Base-by-base conservation (phyloP, 805 yeast genomes). In the Kodamaea jinghongensis region DNA sequence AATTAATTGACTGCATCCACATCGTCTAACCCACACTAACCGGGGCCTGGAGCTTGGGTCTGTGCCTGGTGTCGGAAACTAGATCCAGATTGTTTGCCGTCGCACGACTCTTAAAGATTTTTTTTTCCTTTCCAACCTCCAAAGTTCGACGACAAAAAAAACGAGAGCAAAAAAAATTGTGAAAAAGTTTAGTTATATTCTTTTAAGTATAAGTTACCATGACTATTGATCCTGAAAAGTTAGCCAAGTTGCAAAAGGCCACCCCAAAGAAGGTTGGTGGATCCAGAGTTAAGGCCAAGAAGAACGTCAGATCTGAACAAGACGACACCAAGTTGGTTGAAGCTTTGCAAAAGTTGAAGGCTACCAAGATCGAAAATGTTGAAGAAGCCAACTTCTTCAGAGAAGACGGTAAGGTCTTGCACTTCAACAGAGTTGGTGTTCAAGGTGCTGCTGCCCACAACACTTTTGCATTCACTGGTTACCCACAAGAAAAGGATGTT, bases 301-400 rank as follows among this genome's bases (percentile, higher is more conserved):
- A 88, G 76, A 63, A 71, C 54, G 72, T 71, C 62, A 70, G 75
- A 63, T 66, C 78, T 56, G 88, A 85, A 70, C 88, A 81, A 58
- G 96, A 89, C 62, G 96, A 90, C 73, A 76, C 88, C 68, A 89
- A 90, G 73, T 78, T 91, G 67, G 89, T 87, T 73, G 86, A 82
- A 56, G 80, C 91, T 60, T 76, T 91, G 71, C 83, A 81, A 67
- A 89, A 90, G 75, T 76, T 91, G 66, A 83, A 86, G 70, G 95
- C 90, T 51, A 86, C 84, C 70, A 84, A 88, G 58, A 72, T 91
- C 56, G 89, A 85, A 53, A 88, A 86, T 60, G 83, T 91, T 59
- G 95, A 88, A 67, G 97, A 91, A 76, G 98, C 96, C 61, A 91
- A 90, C 81, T 86, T 91, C 78, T 90, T 93, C 86, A 85, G 78